Evolutionary conservation across 2,329 filamentous ascomycete species (phyloP).

Genomic region (Aspergillaceae sp.): DNA sequence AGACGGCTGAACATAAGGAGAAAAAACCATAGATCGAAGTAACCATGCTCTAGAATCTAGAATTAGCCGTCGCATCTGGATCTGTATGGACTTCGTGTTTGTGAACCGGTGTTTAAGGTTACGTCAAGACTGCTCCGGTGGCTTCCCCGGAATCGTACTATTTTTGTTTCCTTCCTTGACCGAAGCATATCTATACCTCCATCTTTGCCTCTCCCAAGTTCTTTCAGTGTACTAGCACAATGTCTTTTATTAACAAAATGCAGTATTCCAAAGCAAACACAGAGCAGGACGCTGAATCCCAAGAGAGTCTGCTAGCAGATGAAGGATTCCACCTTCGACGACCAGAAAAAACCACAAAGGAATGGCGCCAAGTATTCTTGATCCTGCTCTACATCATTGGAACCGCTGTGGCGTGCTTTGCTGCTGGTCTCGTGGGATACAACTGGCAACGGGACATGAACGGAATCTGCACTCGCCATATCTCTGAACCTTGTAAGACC

Average conservation of each 20-base stretch:
- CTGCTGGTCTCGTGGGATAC: conserved; percentile 10
- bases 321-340: conserved; percentile 6
- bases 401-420: conserved; percentile 6
- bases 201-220: too few species aligned
- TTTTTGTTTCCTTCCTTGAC: too few species aligned
- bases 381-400: conserved; percentile 1
- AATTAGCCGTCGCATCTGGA: too few species aligned
- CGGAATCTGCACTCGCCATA: conserved; percentile 1
- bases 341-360: neutral
- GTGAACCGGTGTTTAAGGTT: too few species aligned
- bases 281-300: neutral
- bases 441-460: conserved; percentile 15
- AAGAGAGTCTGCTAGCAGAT: conserved; percentile 9
- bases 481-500: conserved; percentile 18
- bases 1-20: too few species aligned
- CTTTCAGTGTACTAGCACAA: too few species aligned
- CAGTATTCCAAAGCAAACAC: conserved; percentile 1
- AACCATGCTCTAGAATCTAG: too few species aligned
- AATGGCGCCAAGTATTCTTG: neutral
- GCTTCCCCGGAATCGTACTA: too few species aligned
- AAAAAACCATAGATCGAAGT: too few species aligned
- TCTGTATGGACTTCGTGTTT: too few species aligned
- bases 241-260: neutral
- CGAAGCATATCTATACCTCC: too few species aligned
- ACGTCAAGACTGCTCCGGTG: too few species aligned